Conservation (phyloP, 306 rosid species). For the Phaseolus lunatus region DNA sequence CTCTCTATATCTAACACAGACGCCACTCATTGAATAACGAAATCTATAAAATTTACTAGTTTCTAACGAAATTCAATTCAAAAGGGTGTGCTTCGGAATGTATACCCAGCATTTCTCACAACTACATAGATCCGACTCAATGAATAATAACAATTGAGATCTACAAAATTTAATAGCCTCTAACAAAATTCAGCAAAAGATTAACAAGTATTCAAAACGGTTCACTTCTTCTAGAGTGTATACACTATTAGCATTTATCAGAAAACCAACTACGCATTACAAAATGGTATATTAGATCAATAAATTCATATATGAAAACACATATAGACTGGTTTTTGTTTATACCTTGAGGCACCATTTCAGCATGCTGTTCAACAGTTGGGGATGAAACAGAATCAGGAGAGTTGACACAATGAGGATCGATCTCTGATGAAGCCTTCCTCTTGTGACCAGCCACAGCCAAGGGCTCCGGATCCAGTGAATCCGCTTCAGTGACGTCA, state of each 20-base stretch:
- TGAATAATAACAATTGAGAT: neutral
- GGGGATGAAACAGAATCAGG: neutral
- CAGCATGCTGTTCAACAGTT: neutral
- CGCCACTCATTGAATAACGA: neutral
- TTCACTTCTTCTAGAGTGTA: neutral
- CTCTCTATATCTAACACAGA: neutral
- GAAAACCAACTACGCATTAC: neutral
- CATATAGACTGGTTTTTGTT: neutral
- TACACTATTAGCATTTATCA: neutral
- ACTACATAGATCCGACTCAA: too few species aligned
- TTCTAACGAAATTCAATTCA: neutral
- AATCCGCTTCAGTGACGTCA: neutral
- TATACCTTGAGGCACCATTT: neutral
- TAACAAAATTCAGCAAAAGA: neutral
- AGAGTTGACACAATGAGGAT: neutral
- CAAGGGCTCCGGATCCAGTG: neutral
- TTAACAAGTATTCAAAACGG: neutral
- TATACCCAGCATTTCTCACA: neutral
- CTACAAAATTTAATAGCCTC: neutral
- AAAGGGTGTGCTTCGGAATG: neutral
- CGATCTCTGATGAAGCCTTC: neutral
- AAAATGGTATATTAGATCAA: neutral
- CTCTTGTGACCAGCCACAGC: constrained; percentile 5
- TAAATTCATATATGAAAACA: neutral
- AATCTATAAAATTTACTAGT: neutral